Evolutionary conservation across 345 rosid species (phyloP).

Genomic region (Citrus trifoliata): DNA sequence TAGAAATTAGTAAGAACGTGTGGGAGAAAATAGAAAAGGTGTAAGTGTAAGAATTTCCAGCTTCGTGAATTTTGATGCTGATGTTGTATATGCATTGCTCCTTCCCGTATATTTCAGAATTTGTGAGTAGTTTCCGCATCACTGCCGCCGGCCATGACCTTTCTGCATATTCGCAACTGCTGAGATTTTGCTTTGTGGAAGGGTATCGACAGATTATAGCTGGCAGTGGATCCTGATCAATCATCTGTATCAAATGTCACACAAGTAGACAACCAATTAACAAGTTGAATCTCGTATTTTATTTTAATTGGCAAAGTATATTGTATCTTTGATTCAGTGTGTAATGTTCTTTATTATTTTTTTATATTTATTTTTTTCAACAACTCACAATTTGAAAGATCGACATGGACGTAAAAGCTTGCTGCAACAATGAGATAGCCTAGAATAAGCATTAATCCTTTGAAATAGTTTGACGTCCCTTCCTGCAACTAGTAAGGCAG

Average conservation of each 20-base stretch:
- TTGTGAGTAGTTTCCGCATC: neutral
- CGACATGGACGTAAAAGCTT: slow-evolving; percentile 45
- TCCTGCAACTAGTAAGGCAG: slow-evolving; percentile 27
- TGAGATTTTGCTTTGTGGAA: neutral
- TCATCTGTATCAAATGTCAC: slow-evolving; percentile 2
- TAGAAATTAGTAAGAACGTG: too few species aligned
- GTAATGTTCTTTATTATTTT: too few species aligned
- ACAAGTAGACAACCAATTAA: neutral
- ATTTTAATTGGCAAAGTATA: neutral
- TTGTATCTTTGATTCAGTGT: neutral
- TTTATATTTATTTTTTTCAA: neutral
- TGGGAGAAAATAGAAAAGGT: neutral
- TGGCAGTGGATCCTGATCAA: neutral
- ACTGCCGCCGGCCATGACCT: neutral
- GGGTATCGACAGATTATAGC: neutral
- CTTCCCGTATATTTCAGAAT: neutral
- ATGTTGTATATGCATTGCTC: neutral
- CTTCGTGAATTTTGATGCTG: neutral
- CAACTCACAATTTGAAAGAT: slow-evolving; percentile 28
- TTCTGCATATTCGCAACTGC: neutral
- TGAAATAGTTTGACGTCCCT: slow-evolving; percentile 47
- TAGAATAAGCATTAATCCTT: slow-evolving; percentile 48
- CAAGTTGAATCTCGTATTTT: neutral
- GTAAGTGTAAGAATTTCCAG: neutral
- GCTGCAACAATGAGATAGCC: slow-evolving; percentile 52